Conservation (phyloP, 306 rosid genomes). For the Sicyos baderoa region DNA sequence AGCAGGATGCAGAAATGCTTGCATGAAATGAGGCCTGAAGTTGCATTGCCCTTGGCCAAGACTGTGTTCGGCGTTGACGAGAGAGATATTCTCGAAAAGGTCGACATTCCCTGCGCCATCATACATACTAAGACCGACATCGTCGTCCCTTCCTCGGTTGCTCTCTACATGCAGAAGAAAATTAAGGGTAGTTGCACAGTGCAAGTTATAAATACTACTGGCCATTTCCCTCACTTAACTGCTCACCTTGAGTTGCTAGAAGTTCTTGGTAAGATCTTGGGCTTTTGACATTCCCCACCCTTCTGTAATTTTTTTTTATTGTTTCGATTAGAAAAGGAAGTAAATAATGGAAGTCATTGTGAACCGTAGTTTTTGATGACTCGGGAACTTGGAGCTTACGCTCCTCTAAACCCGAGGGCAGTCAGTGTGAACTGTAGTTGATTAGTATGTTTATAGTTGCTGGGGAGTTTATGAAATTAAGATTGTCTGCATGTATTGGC, state of each 20-base stretch:
- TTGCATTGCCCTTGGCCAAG: conserved; percentile 48
- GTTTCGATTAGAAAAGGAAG: not conserved
- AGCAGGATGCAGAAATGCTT: conserved; percentile 44
- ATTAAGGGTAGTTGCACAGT: conserved; percentile 52
- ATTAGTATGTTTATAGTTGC: not conserved
- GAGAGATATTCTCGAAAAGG: conserved; percentile 54
- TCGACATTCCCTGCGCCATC: conserved; percentile 66
- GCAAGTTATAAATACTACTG: conserved; percentile 38
- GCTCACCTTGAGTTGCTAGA: conserved; percentile 58
- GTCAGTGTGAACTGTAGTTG: too few relatives aligned
- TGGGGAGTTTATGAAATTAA: not conserved
- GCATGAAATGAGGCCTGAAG: conserved; percentile 42
- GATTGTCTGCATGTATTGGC: not conserved
- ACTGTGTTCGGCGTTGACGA: conserved; percentile 55
- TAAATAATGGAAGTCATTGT: not conserved
- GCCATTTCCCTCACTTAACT: conserved; percentile 80
- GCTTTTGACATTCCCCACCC: conserved; percentile 22
- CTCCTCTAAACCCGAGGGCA: too few relatives aligned
- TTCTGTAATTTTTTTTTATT: not conserved
- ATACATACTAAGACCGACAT: conserved; percentile 48
- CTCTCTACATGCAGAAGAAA: conserved; percentile 52
- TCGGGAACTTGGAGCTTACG: too few relatives aligned
- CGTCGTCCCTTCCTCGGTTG: conserved; percentile 52
- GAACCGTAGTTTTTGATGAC: too few relatives aligned
- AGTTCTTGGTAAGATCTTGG: conserved; percentile 43